Evolutionary conservation across 345 rosid species (phyloP), one percentile per base, ranked within the genome.

Genomic region (Rhodamnia argentea): DNA sequence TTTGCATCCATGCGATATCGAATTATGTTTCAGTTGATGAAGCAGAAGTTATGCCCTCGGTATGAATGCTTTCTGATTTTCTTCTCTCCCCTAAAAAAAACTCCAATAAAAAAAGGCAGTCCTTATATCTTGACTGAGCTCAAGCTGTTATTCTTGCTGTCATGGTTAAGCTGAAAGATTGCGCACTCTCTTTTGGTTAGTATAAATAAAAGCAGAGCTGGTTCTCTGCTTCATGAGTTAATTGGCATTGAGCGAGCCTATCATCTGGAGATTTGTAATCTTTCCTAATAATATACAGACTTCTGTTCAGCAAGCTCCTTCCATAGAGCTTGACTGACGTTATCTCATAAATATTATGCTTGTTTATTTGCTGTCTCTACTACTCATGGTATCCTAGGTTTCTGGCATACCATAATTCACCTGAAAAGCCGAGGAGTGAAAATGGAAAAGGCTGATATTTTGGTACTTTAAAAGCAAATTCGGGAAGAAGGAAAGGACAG

Each of bases 1-100:
- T 95, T 91, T 96, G 99, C 90, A 95, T 97, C 84, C 92, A 95
- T 88, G 98, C 98, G 83, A 91, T 96, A 91, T 95, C 99, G 59
- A 93, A 88, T 85, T 94, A 96, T 89, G 99, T 96, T 84, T 94
- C 99, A 56, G 89, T 85, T 85, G 90, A 85, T 86, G 99, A 97
- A 92, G 91, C 91, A 85, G 98, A 94, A 89, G 96, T 96, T 70
- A 93, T 97, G 99, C 98, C 99, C 85, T 95, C 91, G 99, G 99
- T 97, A 87, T 57, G 86, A 76, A 85, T 84, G 26, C 60, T 86
- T 44, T 83, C 27, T 54, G 23, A 32, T 82, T 86, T 84, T 89
- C 84, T 84, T 86, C 37, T 58, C 24, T 51, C 29, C 58, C 59
- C 58, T 53, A 0, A 6, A 52, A 29, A 44, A 70, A 70, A 37